phyloP scores from a whole-genome alignment of 2,329 filamentous ascomycete species.

The Graphilbum fragrans region DNA sequence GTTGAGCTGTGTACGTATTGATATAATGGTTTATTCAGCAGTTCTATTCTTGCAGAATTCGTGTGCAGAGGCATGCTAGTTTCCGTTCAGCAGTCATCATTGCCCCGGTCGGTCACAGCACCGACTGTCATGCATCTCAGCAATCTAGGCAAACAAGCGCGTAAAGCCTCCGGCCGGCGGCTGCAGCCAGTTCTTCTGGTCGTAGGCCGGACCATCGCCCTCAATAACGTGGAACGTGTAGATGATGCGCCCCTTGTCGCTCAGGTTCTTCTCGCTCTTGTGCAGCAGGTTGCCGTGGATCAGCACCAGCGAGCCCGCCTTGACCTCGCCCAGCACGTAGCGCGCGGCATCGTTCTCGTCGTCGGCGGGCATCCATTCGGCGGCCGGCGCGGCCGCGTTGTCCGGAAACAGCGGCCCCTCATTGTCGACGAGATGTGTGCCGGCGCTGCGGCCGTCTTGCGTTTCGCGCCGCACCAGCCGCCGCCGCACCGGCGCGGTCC shows the following conservation, averaged over 20 bases:
- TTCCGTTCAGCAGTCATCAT: too few species aligned
- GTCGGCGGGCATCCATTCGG: background rate
- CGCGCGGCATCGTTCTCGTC: slow-evolving; percentile 33
- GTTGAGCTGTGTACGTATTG: too few species aligned
- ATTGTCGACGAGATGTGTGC: slow-evolving; percentile 64
- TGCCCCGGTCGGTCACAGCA: too few species aligned
- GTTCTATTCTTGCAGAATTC: too few species aligned
- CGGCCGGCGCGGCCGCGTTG: slow-evolving; percentile 27
- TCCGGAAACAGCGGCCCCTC: slow-evolving; percentile 50
- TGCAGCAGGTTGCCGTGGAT: slow-evolving; percentile 95
- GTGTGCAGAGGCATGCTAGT: too few species aligned
- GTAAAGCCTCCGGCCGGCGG: slow-evolving; percentile 72
- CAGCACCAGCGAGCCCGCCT: slow-evolving; percentile 78
- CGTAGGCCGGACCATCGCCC: slow-evolving; percentile 54
- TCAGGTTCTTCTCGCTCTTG: slow-evolving; percentile 89
- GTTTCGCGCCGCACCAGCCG: slow-evolving; percentile 59
- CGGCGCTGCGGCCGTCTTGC: slow-evolving; percentile 26
- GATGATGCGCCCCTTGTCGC: slow-evolving; percentile 77
- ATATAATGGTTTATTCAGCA: too few species aligned
- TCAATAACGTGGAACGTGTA: slow-evolving; percentile 98
- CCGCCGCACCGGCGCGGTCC: slow-evolving; percentile 53
- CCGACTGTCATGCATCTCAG: too few species aligned
- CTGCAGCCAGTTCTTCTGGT: slow-evolving; percentile 87
- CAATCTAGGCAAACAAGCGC: slow-evolving; percentile 34
- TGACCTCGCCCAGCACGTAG: slow-evolving; percentile 76